Percentiles rank a stretch among this genome's conserved stretches.
Conservation (phyloP, 192 early-diverging fungal genomes). For the Jimgerdemannia flammicorona region DNA sequence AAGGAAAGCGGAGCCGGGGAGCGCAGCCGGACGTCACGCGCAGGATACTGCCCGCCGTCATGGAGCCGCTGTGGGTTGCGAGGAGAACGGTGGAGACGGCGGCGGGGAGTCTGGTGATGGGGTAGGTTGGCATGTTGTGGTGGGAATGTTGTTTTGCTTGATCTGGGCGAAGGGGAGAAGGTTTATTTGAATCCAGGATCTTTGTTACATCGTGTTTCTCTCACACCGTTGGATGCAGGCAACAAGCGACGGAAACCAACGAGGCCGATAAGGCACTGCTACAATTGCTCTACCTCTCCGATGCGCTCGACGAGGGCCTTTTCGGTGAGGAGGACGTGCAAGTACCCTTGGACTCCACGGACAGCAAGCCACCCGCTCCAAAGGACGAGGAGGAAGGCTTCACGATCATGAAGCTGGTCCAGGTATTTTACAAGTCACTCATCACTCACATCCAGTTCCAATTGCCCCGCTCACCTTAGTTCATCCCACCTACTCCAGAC, state of each 20-base stretch:
- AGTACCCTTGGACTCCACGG: conserved; percentile 5
- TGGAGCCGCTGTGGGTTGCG: not conserved
- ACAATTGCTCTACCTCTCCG: conserved; percentile 13
- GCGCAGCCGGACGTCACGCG: not conserved
- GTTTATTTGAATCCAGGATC: no score
- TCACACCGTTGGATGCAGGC: not conserved
- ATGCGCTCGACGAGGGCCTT: not conserved
- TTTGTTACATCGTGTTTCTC: no score
- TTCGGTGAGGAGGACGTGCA: conserved; percentile 19
- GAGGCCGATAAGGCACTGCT: conserved; percentile 28
- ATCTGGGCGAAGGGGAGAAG: no score
- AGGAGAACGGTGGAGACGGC: not conserved
- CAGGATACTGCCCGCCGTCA: not conserved
- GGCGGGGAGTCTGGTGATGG: not conserved
- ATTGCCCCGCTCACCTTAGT: no score
- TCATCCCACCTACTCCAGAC: conserved; percentile 3
- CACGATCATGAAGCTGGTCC: conserved; percentile 25
- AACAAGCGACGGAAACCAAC: not conserved
- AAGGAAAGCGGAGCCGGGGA: not conserved
- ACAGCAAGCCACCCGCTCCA: not conserved
- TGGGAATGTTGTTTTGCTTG: no score
- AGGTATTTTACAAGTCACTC: conserved; percentile 11
- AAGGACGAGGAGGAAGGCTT: conserved; percentile 2
- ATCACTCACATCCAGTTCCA: no score
- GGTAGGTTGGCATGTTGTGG: not conserved